Conservation (phyloP, 345 rosid species). For the Trapa incisa region DNA sequence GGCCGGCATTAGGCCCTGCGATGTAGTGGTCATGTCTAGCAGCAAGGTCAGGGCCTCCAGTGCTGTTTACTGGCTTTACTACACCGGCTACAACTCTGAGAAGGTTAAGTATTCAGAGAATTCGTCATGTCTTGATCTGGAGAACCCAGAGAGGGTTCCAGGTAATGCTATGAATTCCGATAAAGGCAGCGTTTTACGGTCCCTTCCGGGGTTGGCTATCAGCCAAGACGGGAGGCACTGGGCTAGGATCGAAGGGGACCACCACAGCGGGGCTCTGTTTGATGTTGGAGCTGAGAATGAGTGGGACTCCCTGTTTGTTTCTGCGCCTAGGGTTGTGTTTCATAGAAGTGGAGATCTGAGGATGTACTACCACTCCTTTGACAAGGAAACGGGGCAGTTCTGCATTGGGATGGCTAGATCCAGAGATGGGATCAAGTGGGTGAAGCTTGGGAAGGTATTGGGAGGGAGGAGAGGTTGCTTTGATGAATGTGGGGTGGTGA, state of each 20-base stretch:
- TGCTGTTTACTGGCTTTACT: constrained; percentile 38
- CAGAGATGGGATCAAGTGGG: constrained; percentile 39
- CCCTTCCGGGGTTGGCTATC: constrained; percentile 33
- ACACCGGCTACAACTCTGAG: constrained; percentile 25
- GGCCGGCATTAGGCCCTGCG: constrained; percentile 31
- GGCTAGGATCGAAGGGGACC: constrained; percentile 44
- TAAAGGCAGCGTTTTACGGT: constrained; percentile 12
- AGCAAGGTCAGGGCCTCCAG: constrained; percentile 15
- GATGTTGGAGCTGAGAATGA: constrained; percentile 30
- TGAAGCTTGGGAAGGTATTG: constrained; percentile 31
- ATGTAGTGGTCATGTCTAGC: constrained; percentile 36
- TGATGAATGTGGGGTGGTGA: constrained; percentile 27
- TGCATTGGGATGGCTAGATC: constrained; percentile 38
- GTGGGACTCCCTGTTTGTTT: constrained; percentile 38
- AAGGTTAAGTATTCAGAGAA: constrained; percentile 11
- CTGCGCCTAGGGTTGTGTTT: constrained; percentile 26
- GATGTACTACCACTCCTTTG: constrained; percentile 45
- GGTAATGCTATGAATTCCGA: neutral
- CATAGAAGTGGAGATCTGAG: constrained; percentile 32
- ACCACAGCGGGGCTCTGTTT: constrained; percentile 35
- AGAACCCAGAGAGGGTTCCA: constrained; percentile 17
- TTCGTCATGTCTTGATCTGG: constrained; percentile 6
- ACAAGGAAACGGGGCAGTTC: constrained; percentile 18
- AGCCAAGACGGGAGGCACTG: constrained; percentile 43
- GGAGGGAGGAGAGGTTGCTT: constrained; percentile 29